Evolutionary conservation across 2,329 filamentous ascomycete genomes (phyloP).

Genomic region (Bisporella sp.): DNA sequence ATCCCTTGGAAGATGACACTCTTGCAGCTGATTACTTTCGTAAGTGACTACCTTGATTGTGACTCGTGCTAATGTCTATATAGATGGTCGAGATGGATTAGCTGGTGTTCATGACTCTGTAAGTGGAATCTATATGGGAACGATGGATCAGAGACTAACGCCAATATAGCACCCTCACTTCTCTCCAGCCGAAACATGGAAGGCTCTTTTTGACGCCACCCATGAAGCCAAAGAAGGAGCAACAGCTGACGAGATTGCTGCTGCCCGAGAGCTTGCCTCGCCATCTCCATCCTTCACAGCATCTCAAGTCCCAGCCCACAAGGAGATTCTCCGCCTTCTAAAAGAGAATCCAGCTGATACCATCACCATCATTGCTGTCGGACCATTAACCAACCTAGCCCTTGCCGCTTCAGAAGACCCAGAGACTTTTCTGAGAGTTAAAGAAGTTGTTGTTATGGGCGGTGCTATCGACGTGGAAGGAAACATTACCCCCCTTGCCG

Average conservation of each 20-base stretch:
- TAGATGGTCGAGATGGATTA: constrained; percentile 70
- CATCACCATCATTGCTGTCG: constrained; percentile 83
- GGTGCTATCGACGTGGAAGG: constrained; percentile 73
- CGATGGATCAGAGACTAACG: too few relatives aligned
- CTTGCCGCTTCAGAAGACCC: constrained; percentile 83
- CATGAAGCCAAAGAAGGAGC: constrained; percentile 29
- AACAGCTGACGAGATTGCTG: constrained; percentile 37
- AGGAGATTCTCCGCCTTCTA: constrained; percentile 84
- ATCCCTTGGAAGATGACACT: constrained; percentile 76
- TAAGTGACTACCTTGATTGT: constrained; percentile 37
- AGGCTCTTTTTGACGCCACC: constrained; percentile 51
- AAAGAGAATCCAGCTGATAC: constrained; percentile 75
- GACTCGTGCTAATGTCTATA: constrained; percentile 8
- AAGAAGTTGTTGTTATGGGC: constrained; percentile 94
- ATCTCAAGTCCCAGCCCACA: constrained; percentile 65
- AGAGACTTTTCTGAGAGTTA: constrained; percentile 79
- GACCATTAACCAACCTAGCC: constrained; percentile 89
- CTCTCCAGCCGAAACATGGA: constrained; percentile 68
- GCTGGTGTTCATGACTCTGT: constrained; percentile 64
- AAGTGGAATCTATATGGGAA: constrained; percentile 15
- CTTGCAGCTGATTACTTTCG: constrained; percentile 84
- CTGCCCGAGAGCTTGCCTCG: constrained; percentile 22
- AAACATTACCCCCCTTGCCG: constrained; percentile 78
- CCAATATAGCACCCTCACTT: constrained; percentile 59
- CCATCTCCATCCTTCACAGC: constrained; percentile 60